Conservation (phyloP, 1,284 basidiomycete species). For the Gymnopus androsaceus region DNA sequence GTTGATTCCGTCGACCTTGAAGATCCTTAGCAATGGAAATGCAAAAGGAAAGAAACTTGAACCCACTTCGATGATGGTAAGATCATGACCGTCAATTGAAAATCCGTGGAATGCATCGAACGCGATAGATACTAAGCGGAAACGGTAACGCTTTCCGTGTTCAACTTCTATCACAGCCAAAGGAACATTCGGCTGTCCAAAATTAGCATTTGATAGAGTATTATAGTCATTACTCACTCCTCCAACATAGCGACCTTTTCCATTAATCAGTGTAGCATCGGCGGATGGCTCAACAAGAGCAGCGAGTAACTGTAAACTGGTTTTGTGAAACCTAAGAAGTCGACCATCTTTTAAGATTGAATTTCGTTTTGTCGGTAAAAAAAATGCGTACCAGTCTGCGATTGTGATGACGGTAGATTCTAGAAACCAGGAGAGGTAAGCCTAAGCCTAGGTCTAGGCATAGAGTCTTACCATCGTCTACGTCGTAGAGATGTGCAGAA, state of each 20-base stretch:
- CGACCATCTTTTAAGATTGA: too few species aligned
- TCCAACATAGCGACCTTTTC: constrained; percentile 30
- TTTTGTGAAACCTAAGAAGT: constrained; percentile 1
- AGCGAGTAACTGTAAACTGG: constrained; percentile 6
- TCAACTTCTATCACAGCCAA: constrained; percentile 36
- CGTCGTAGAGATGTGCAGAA: constrained; percentile 14
- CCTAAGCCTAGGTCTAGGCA: background rate
- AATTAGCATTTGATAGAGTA: background rate
- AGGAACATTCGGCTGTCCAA: constrained; percentile 19
- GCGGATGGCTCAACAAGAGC: constrained; percentile 15
- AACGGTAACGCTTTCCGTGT: constrained; percentile 28
- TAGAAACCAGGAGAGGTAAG: background rate
- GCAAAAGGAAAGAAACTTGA: too few species aligned
- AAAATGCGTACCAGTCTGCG: constrained; percentile 8
- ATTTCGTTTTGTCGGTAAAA: background rate
- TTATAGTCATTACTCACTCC: background rate
- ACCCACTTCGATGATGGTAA: constrained; percentile 23
- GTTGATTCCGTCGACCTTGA: constrained; percentile 20
- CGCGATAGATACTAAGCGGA: constrained; percentile 54
- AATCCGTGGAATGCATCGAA: constrained; percentile 37
- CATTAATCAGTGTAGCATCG: constrained; percentile 48
- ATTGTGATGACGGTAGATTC: constrained; percentile 13
- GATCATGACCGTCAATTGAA: constrained; percentile 35
- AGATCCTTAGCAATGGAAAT: too few species aligned
- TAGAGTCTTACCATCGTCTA: constrained; percentile 10